Base-by-base conservation (phyloP, 208 protist genomes). In the Leishmania tarentolae region DNA sequence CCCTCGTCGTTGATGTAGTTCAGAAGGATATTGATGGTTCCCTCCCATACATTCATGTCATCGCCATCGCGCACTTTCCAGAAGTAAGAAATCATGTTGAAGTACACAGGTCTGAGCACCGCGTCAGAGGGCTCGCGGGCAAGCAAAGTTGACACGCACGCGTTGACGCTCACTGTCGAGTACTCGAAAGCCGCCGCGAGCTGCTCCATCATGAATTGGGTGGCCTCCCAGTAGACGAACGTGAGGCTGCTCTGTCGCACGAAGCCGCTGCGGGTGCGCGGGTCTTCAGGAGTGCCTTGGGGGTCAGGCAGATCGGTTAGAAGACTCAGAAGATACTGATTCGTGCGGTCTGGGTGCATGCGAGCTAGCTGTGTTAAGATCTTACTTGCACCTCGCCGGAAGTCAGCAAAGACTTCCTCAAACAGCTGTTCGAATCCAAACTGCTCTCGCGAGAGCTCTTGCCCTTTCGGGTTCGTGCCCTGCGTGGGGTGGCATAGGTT, bases 71-170 rank as follows among this genome's bases (percentile, higher is more conserved):
- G 68, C 47, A 85, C 93, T 21, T 78, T 84, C 93, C 92, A 97
- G 76, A 97, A 96, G 70, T 78, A 81, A 59, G 88, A 88, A 17
- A 96, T 81, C 90, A 97, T 95, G 82, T 97, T 96, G 56, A 96
- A 87, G 79, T 83, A 97, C 24, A 93, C 71, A 21, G 94, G 94
- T n/a, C 70, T 85, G 59, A 97, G 82, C 76, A 97, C 94, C 69
- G 91, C 90, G 74, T 97, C 94, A 35, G 79, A 76, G 7, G 90
- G 90, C 44, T 89, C 78, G 17, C 75, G 84, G 28, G 40, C 73
- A 66, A 89, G 65, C 66, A 97, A 81, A 8, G 84, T 83, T 28
- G 71, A 70, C 68, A 95, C 91, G 73, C 88, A 88, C 40, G 90
- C 78, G 15, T 81, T 61, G 17, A 96, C 74, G 72, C 87, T 76